These are phyloP conservation scores for Cercospora janseana DNA, from an alignment of 2,329 filamentous ascomycete species.

Conservation along the genomic window DNA sequence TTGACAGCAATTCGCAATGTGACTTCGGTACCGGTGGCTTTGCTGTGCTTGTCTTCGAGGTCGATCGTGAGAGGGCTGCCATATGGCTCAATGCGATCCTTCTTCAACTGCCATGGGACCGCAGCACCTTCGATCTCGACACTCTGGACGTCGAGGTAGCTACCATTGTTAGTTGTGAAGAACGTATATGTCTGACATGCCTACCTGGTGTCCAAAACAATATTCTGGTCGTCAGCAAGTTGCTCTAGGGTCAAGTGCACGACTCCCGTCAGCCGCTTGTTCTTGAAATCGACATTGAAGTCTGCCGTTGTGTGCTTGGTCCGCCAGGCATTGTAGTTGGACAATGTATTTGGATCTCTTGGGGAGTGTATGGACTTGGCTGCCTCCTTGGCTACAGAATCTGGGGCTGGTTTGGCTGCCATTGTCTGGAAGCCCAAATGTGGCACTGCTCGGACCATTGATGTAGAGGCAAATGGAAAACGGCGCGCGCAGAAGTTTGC, in stretches of 20 bases:
- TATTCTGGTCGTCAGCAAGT: constrained; percentile 68
- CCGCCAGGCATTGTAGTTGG: constrained; percentile 86
- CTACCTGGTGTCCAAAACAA: constrained; percentile 74
- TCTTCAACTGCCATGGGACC: constrained; percentile 67
- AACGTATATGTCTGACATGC: neutral
- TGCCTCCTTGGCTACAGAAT: constrained; percentile 29
- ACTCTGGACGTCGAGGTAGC: constrained; percentile 69
- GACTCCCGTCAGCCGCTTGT: constrained; percentile 71
- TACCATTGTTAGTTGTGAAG: constrained; percentile 23
- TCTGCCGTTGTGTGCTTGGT: constrained; percentile 80
- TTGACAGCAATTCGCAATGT: constrained; percentile 50
- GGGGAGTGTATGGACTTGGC: constrained; percentile 36
- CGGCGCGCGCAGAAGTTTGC: neutral
- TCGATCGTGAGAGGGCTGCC: constrained; percentile 67
- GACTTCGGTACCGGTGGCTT: constrained; percentile 33
- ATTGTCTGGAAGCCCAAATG: constrained; percentile 21
- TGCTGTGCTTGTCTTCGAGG: constrained; percentile 46
- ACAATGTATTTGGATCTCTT: constrained; percentile 79
- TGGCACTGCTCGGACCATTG: constrained; percentile 14
- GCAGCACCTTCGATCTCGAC: constrained; percentile 67
- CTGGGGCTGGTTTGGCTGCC: constrained; percentile 31
- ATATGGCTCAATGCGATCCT: constrained; percentile 67
- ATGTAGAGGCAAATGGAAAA: constrained; percentile 11
- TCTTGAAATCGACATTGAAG: constrained; percentile 79
- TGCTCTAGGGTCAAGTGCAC: constrained; percentile 76